Conservation (phyloP, 148 eudicot genomes). For the Cornus florida region DNA sequence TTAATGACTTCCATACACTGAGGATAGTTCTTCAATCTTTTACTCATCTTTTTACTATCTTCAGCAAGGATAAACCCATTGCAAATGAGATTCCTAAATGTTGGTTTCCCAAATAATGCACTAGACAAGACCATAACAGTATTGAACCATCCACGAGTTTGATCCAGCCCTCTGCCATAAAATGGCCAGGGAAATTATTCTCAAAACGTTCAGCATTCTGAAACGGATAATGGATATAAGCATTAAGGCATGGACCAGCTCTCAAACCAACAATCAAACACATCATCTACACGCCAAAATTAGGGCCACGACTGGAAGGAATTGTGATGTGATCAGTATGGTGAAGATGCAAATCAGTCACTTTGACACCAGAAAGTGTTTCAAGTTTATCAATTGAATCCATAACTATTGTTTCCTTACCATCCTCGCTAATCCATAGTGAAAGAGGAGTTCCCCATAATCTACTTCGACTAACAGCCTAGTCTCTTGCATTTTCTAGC, state of each 20-base stretch:
- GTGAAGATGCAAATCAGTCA: constrained; percentile 90
- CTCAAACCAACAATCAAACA: constrained; percentile 99
- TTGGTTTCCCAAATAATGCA: no score
- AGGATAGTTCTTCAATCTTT: no score
- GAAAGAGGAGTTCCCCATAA: constrained; percentile 99
- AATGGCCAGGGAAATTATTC: no score
- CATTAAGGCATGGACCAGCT: constrained; percentile 99
- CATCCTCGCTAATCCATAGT: constrained; percentile 86
- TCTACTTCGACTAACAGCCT: constrained; percentile 98
- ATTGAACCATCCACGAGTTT: no score
- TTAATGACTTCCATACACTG: no score
- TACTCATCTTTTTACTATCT: no score
- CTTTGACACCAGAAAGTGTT: constrained; percentile 82
- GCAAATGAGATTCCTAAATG: no score
- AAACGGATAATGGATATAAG: no score
- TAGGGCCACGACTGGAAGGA: constrained; percentile 68
- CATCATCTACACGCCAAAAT: constrained; percentile 81
- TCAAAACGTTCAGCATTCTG: no score
- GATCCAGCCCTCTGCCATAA: no score
- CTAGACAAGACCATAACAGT: no score
- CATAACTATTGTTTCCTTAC: constrained; percentile 69
- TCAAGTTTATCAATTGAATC: constrained; percentile 76
- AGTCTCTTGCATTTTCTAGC: constrained; percentile 99
- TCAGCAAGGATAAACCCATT: no score
- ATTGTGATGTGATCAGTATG: constrained; percentile 88